These are phyloP conservation scores for Coemansia sp. DNA, from an alignment of 192 early-diverging fungal genomes.

Conservation along the genomic window DNA sequence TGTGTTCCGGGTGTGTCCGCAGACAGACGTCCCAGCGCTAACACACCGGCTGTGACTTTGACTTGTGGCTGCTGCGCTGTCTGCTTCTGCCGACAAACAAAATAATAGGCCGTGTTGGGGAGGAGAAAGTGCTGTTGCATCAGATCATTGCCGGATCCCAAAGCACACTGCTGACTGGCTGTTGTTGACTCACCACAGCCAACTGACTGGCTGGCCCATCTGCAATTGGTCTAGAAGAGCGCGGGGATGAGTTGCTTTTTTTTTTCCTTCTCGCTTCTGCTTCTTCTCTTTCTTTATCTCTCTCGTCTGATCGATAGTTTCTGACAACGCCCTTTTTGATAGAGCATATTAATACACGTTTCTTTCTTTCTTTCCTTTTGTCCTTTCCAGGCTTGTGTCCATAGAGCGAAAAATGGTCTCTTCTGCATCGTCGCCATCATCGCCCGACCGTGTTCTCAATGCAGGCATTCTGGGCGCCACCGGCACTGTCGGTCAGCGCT, in stretches of 20 bases:
- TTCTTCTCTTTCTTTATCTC: not conserved
- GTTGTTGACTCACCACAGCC: too few species aligned
- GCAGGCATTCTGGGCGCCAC: constrained; percentile 96
- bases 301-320: not conserved
- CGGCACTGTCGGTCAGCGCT: constrained; percentile 97
- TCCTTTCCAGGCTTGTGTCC: not conserved
- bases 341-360: not conserved
- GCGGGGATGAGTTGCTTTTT: too few species aligned
- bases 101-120: too few species aligned
- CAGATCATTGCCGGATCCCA: too few species aligned
- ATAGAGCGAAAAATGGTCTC: too few species aligned
- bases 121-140: too few species aligned
- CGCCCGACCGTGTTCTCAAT: constrained; percentile 51
- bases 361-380: not conserved
- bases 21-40: not conserved
- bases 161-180: too few species aligned
- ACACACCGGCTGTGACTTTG: constrained; percentile 18
- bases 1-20: constrained; percentile 48
- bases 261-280: not conserved
- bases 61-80: not conserved
- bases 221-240: too few species aligned
- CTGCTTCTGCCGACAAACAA: too few species aligned
- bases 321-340: not conserved
- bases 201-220: too few species aligned
- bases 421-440: constrained; percentile 6